A percentile compares a stretch with the other conserved stretches of the same genome.
These are phyloP conservation scores for Rutstroemia sp. DNA, from an alignment of 2,329 filamentous ascomycete species.

Conservation along the genomic window DNA sequence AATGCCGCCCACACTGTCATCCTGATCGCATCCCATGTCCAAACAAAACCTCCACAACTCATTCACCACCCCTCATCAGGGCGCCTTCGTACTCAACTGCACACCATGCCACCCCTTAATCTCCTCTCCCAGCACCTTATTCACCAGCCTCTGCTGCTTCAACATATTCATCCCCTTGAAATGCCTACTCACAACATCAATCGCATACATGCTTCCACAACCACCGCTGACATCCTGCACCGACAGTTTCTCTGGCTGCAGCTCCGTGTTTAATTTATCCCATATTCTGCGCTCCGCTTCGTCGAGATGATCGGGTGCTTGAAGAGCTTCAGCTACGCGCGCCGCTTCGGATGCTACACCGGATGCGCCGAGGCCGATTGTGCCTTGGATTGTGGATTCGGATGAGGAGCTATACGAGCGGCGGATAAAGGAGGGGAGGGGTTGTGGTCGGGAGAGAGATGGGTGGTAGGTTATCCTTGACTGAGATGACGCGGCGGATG, in stretches of 20 bases:
- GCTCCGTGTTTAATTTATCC: conserved; percentile 24
- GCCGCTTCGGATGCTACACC: background rate
- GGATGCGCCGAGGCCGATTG: background rate
- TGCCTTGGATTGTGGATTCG: background rate
- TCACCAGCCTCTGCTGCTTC: conserved; percentile 78
- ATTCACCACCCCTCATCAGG: conserved; percentile 8
- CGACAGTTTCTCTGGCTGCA: conserved; percentile 28
- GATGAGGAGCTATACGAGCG: conserved; percentile 2
- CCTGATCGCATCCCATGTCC: background rate
- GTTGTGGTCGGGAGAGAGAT: background rate
- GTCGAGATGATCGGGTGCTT: conserved; percentile 5
- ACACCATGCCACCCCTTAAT: conserved; percentile 79
- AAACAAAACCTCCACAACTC: background rate
- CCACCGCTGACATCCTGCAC: conserved; percentile 76
- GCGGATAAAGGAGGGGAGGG: background rate
- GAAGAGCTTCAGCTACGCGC: background rate
- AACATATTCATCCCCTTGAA: conserved; percentile 67
- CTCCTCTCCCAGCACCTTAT: conserved; percentile 63
- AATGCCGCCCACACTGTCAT: background rate
- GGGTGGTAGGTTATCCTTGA: background rate
- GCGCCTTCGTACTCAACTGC: conserved; percentile 63
- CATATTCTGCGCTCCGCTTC: conserved; percentile 5
- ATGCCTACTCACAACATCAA: conserved; percentile 64
- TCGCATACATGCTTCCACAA: conserved; percentile 81
- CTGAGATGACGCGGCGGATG: background rate